phyloP scores from a whole-genome alignment of 2,329 filamentous ascomycete genomes.

The Sordariomycetes sp. region DNA sequence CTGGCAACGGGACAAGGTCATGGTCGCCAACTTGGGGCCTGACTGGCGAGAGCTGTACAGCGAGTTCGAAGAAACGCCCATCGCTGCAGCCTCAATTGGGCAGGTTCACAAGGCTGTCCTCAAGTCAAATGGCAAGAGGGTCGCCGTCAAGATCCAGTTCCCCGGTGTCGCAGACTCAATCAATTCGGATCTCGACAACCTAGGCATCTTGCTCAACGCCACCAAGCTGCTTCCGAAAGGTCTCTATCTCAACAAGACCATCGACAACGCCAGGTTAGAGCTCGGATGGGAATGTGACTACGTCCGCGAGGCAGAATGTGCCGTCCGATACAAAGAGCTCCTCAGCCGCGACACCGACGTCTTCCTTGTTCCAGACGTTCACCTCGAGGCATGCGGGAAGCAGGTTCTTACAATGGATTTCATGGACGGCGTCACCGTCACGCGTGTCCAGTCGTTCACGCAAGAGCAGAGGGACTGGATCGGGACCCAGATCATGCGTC shows the following conservation, averaged over 20 bases:
- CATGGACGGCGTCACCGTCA: slow-evolving; percentile 79
- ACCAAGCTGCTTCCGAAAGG: slow-evolving; percentile 85
- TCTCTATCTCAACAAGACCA: slow-evolving; percentile 92
- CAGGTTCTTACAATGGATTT: slow-evolving; percentile 91
- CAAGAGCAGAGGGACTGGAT: slow-evolving; percentile 93
- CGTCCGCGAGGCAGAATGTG: slow-evolving; percentile 75
- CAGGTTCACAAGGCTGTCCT: slow-evolving; percentile 86
- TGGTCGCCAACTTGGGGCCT: slow-evolving; percentile 66
- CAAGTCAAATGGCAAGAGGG: slow-evolving; percentile 61
- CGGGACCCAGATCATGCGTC: slow-evolving; percentile 81
- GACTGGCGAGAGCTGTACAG: slow-evolving; percentile 80
- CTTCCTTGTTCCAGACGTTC: slow-evolving; percentile 73
- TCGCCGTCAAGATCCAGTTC: slow-evolving; percentile 96
- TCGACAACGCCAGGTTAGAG: slow-evolving; percentile 86
- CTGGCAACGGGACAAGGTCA: slow-evolving; percentile 81
- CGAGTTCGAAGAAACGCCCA: slow-evolving; percentile 81
- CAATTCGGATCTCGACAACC: slow-evolving; percentile 90
- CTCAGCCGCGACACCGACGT: slow-evolving; percentile 54
- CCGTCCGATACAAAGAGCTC: slow-evolving; percentile 64
- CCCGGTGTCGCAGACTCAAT: slow-evolving; percentile 94
- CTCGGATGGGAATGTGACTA: slow-evolving; percentile 98
- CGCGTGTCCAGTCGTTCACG: slow-evolving; percentile 63
- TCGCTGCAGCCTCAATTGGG: slow-evolving; percentile 93
- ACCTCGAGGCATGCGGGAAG: slow-evolving; percentile 69
- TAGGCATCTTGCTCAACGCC: slow-evolving; percentile 82